Evolutionary conservation across 768 basidiomycete genomes (phyloP).

Genomic region (Xerocomellus chrysenteron): DNA sequence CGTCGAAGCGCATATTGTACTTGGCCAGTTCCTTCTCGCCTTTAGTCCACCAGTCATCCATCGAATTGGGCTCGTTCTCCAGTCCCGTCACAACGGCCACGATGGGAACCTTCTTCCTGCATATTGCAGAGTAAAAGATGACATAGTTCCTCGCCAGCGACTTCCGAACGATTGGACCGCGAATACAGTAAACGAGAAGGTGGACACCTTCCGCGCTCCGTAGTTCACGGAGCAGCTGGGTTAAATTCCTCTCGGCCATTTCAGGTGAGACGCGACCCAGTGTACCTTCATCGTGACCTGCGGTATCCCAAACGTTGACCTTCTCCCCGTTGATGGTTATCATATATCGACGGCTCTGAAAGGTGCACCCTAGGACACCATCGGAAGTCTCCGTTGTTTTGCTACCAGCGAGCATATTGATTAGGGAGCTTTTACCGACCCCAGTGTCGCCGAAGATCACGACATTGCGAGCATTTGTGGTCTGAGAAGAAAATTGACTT

Average conservation of each 20-base stretch:
- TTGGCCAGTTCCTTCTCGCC: conserved; percentile 32
- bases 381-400: conserved; percentile 32
- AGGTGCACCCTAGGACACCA: conserved; percentile 37
- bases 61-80: conserved; percentile 32
- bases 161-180: conserved; percentile 28
- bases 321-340: conserved; percentile 15
- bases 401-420: conserved; percentile 40
- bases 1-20: conserved; percentile 38
- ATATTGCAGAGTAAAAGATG: conserved; percentile 32
- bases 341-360: conserved; percentile 26
- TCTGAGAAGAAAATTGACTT: conserved; percentile 2
- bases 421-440: conserved; percentile 42
- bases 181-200: conserved; percentile 35
- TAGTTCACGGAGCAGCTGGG: conserved; percentile 33
- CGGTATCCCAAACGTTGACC: conserved; percentile 34
- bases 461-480: conserved; percentile 29
- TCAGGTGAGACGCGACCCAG: conserved; percentile 24
- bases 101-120: conserved; percentile 32
- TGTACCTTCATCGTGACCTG: conserved; percentile 31
- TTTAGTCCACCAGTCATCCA: conserved; percentile 39
- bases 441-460: conserved; percentile 46
- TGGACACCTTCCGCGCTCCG: conserved; percentile 29
- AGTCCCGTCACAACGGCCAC: conserved; percentile 33
- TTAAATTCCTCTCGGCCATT: conserved; percentile 26
- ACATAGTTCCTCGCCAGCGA: conserved; percentile 30